Base-by-base conservation (phyloP, 2,329 filamentous ascomycete species). In the Thielaviopsis euricoi region DNA sequence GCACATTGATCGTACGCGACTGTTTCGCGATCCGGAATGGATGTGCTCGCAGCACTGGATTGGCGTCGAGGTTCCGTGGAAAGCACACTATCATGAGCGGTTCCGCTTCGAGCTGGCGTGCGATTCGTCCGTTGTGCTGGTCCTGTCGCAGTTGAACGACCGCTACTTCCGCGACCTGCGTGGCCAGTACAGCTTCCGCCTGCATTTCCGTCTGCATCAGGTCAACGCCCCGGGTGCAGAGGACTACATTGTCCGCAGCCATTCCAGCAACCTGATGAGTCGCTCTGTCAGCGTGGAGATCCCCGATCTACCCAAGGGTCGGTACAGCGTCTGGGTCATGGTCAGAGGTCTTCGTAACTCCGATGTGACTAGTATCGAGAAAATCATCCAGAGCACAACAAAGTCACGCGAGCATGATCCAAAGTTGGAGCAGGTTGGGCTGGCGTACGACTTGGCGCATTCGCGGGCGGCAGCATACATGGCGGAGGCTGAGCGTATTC, bases 11-110 rank as follows among this genome's bases (percentile, higher is more conserved):
- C 74, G 80, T 15, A 84, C 81, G 0, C 73, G 81, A 0, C 74
- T 85, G 19, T 84, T 84, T 66, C 71, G 76, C 25, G 76, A 80
- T 21, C 67, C 71, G 1, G 74, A 78, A 60, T 85, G 81, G 81
- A 73, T 75, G 50, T 74, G 77, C 55, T 76, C 74, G 17, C 76
- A 79, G 57, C 75, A 76, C 59, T 84, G 80, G 80, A 79, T 82
- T 53, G 79, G 78, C 1, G 74, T 82, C 10, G 75, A 80, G 33
- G 80, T 83, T 0, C 77, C 80, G 0, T 84, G 80, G 80, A 80
- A 77, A 64, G 69, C 76, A 1, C 74, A 81, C 56, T 83, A 81
- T 65, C 77, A 81, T 62, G 74, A 81, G 60, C 81, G 80, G 64
- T 83, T 83, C 64, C 73, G 77, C 59, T 76, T 84, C 65, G 74